Evolutionary conservation across 345 rosid genomes (phyloP).

Genomic region (Aquilaria yunnanensis): DNA sequence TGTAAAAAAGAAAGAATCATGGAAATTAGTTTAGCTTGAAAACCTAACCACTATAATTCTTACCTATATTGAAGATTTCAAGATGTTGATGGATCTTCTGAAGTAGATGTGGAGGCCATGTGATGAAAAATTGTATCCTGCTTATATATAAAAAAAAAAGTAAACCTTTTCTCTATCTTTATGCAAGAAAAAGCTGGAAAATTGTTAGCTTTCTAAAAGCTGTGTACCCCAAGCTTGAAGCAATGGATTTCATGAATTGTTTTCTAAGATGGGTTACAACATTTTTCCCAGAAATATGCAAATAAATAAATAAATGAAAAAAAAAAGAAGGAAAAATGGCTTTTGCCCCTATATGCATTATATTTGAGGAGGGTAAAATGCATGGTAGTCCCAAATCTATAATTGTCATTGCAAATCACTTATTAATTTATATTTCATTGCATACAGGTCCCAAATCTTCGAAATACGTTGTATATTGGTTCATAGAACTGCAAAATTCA

Average conservation of each 20-base stretch:
- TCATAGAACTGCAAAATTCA: too few relatives aligned
- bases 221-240: constrained; percentile 5
- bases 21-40: neutral
- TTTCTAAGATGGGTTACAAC: constrained; percentile 12
- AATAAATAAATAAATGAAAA: too few relatives aligned
- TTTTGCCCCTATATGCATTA: too few relatives aligned
- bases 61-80: constrained; percentile 13
- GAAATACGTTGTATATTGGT: too few relatives aligned
- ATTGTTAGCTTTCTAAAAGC: constrained; percentile 24
- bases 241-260: neutral
- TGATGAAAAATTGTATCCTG: constrained; percentile 4
- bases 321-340: too few relatives aligned
- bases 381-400: too few relatives aligned
- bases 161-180: constrained; percentile 7
- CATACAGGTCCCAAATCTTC: too few relatives aligned
- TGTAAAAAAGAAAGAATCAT: neutral
- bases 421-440: too few relatives aligned
- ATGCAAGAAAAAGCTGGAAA: constrained; percentile 19
- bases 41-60: constrained; percentile 2
- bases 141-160: neutral
- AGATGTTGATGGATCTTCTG: constrained; percentile 25
- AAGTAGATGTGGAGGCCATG: constrained; percentile 21
- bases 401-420: too few relatives aligned
- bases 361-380: too few relatives aligned
- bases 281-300: neutral